Conservation (phyloP, 1,284 basidiomycete species). For the Sutorius eximius region DNA sequence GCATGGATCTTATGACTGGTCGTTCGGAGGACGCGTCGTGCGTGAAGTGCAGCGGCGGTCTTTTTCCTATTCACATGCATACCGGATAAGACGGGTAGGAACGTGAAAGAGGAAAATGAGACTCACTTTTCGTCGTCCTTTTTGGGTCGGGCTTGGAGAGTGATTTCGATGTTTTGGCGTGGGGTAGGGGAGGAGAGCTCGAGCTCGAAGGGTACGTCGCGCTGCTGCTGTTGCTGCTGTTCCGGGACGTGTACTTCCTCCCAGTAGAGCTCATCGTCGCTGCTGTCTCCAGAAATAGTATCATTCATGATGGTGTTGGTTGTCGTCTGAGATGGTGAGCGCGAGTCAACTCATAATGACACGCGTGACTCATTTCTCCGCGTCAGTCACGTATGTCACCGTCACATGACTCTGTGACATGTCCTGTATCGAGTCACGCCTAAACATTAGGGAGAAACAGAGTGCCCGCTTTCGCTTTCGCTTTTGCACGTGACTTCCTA, state of each 20-base stretch:
- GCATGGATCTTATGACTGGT: slow-evolving; percentile 88
- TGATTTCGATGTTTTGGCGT: slow-evolving; percentile 57
- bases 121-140: slow-evolving; percentile 37
- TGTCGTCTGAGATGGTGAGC: slow-evolving; percentile 4
- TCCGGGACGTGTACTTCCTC: slow-evolving; percentile 42
- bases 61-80: slow-evolving; percentile 44
- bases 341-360: slow-evolving; percentile 10
- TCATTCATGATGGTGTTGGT: slow-evolving; percentile 18
- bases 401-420: slow-evolving; percentile 18
- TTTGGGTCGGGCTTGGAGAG: slow-evolving; percentile 47
- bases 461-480: too few species aligned
- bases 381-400: slow-evolving; percentile 25
- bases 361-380: slow-evolving; percentile 20
- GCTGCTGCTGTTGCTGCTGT: slow-evolving; percentile 6
- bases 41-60: slow-evolving; percentile 42
- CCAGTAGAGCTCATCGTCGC: slow-evolving; percentile 47
- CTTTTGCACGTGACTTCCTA: too few species aligned
- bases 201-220: slow-evolving; percentile 23
- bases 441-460: too few species aligned
- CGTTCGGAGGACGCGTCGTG: slow-evolving; percentile 72
- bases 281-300: slow-evolving; percentile 23
- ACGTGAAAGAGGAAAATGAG: slow-evolving; percentile 6
- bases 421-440: background rate
- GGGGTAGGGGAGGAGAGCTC: slow-evolving; percentile 25
- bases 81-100: slow-evolving; percentile 1